phyloP scores from a whole-genome alignment of 2,329 filamentous ascomycete species.

The Orbilia javanica region DNA sequence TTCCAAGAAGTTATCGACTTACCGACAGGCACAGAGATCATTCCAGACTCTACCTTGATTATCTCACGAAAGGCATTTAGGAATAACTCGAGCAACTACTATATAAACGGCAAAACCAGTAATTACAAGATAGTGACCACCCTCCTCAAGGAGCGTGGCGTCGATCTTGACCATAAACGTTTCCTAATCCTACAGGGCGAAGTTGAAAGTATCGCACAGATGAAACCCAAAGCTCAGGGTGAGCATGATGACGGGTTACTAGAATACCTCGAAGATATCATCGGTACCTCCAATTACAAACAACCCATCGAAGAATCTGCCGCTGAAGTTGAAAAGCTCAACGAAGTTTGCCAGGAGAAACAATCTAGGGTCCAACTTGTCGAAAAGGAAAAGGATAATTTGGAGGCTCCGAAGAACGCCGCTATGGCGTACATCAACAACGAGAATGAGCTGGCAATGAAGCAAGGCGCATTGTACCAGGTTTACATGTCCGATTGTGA shows the following conservation, averaged over 20 bases:
- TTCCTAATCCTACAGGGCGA: slow-evolving; percentile 98
- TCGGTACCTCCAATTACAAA: slow-evolving; percentile 98
- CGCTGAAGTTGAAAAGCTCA: slow-evolving; percentile 87
- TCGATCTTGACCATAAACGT: slow-evolving; percentile 97
- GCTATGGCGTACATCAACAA: slow-evolving; percentile 88
- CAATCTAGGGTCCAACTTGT: slow-evolving; percentile 95
- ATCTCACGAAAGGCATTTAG: slow-evolving; percentile 95
- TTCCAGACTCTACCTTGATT: slow-evolving; percentile 85
- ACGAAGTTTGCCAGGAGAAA: slow-evolving; percentile 95
- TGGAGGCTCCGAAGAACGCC: slow-evolving; percentile 97
- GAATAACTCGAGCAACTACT: slow-evolving; percentile 98
- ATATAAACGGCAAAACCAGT: slow-evolving; percentile 89
- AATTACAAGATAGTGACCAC: slow-evolving; percentile 93
- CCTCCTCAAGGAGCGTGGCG: slow-evolving; percentile 85
- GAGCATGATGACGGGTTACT: slow-evolving; percentile 96
- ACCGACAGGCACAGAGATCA: slow-evolving; percentile 70
- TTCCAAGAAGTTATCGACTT: slow-evolving; percentile 95
- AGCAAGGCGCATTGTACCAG: slow-evolving; percentile 93
- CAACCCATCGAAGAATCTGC: slow-evolving; percentile 94
- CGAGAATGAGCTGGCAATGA: slow-evolving; percentile 90
- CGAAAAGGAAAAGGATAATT: slow-evolving; percentile 91
- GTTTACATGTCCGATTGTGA: slow-evolving; percentile 88
- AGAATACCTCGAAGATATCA: slow-evolving; percentile 98
- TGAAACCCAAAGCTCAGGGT: slow-evolving; percentile 95
- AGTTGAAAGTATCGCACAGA: slow-evolving; percentile 98